These are phyloP conservation scores for Hansfordia pulvinata DNA, from an alignment of 2,329 filamentous ascomycete species.

Conservation along the genomic window DNA sequence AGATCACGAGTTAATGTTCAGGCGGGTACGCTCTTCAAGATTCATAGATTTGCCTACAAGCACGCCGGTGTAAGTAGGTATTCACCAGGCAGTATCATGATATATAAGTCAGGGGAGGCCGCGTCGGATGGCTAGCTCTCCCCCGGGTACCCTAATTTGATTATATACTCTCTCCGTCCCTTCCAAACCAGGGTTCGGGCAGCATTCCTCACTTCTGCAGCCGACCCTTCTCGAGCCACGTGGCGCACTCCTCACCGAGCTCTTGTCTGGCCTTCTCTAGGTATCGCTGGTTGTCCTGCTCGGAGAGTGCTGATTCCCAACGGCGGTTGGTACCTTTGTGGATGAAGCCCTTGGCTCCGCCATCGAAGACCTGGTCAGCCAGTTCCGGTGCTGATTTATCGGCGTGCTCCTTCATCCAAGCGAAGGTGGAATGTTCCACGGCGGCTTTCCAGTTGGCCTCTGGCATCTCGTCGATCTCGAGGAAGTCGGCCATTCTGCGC, in stretches of 20 bases:
- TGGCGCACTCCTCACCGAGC: not conserved
- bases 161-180: too few species aligned
- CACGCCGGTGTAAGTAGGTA: too few species aligned
- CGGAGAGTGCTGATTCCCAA: not conserved
- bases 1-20: too few species aligned
- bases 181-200: too few species aligned
- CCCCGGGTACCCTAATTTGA: too few species aligned
- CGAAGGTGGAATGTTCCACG: constrained; percentile 1
- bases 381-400: not conserved
- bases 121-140: too few species aligned
- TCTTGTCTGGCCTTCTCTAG: not conserved
- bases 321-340: constrained; percentile 1
- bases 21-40: too few species aligned
- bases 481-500: constrained; percentile 1
- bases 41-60: too few species aligned
- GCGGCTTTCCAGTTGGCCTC: not conserved
- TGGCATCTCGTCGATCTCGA: not conserved
- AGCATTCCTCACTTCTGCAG: too few species aligned
- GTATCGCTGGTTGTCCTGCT: not conserved
- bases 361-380: not conserved
- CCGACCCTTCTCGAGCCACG: constrained; percentile 1
- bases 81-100: too few species aligned
- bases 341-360: not conserved
- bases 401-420: constrained; percentile 1
- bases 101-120: too few species aligned